Percentiles rank a stretch among this genome's conserved stretches.
Evolutionary conservation across 352 stramenopile genomes (phyloP).

Genomic region (Blastocystis sp.): DNA sequence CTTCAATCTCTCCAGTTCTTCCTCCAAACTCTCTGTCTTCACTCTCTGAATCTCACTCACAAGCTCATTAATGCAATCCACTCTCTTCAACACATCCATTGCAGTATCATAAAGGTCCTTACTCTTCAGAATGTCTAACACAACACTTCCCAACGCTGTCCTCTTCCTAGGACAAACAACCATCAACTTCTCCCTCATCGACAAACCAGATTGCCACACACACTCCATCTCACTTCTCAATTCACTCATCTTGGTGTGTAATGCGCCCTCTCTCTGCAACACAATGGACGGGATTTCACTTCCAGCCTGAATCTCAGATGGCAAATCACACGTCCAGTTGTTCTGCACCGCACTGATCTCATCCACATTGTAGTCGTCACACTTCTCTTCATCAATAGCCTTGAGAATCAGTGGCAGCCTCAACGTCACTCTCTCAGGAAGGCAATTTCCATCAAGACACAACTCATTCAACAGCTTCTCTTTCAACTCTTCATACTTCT

Average conservation of each 20-base stretch:
- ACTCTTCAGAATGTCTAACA: background rate
- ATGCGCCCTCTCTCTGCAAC: background rate
- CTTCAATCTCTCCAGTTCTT: no score
- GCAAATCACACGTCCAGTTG: background rate
- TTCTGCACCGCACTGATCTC: background rate
- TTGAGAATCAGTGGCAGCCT: no score
- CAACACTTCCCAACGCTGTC: background rate
- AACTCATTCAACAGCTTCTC: background rate
- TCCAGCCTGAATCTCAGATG: background rate
- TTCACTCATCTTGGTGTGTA: background rate
- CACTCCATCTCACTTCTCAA: background rate
- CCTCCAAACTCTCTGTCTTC: background rate
- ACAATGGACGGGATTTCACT: background rate
- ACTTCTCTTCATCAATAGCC: no score
- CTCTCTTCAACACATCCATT: background rate
- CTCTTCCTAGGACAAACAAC: conserved; percentile 9
- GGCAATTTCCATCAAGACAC: no score
- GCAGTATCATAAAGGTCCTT: background rate
- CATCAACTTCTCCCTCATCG: background rate
- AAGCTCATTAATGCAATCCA: background rate
- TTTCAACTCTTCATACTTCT: background rate
- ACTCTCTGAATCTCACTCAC: background rate
- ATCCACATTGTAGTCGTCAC: no score
- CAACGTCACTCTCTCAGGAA: no score
- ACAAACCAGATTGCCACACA: background rate